These are phyloP conservation scores for Omphalotus olearius DNA, from an alignment of 1,284 basidiomycete genomes.

Conservation along the genomic window DNA sequence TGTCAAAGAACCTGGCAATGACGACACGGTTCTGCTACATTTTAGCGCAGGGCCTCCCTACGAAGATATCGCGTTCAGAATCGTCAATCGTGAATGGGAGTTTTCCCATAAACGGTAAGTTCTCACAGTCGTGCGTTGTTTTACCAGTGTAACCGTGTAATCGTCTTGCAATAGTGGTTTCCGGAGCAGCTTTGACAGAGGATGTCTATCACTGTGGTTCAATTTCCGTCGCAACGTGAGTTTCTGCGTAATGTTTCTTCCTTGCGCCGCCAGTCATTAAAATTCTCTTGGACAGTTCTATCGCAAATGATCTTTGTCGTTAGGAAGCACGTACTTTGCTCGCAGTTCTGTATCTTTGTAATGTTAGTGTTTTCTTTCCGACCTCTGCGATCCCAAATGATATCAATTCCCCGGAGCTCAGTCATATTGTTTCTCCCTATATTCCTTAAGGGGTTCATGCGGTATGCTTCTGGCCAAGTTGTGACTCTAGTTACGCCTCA, in stretches of 20 bases:
- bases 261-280: neutral
- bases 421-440: too few species aligned
- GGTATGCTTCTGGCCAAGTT: too few species aligned
- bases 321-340: neutral
- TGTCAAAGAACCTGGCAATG: constrained; percentile 86
- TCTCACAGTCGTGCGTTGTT: neutral
- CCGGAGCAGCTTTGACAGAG: constrained; percentile 81
- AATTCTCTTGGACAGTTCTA: constrained; percentile 51
- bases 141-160: constrained; percentile 11
- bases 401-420: too few species aligned
- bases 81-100: constrained; percentile 98
- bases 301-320: constrained; percentile 43
- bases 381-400: too few species aligned
- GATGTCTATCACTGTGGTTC: constrained; percentile 84
- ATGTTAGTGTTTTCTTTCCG: neutral
- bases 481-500: too few species aligned
- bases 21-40: constrained; percentile 90
- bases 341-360: neutral
- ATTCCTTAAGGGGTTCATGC: too few species aligned
- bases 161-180: constrained; percentile 57
- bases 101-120: constrained; percentile 89
- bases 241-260: constrained; percentile 16
- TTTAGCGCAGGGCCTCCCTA: constrained; percentile 98
- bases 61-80: constrained; percentile 97
- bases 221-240: constrained; percentile 85